Base-by-base conservation (phyloP, 2,329 filamentous ascomycete species). In the Aspergillus sp. region DNA sequence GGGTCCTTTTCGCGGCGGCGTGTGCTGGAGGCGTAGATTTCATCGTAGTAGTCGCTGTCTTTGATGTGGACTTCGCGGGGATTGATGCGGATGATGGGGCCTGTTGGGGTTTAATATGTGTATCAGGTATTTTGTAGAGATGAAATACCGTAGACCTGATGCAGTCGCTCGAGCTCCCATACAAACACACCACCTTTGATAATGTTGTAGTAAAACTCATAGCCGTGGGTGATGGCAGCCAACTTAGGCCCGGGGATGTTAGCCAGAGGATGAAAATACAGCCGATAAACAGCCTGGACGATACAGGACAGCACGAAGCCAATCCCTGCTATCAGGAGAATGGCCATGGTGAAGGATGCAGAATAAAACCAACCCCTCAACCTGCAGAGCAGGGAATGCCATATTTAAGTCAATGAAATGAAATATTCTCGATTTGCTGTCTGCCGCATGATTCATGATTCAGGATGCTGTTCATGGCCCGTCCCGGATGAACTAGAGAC, bases 191-290 rank as follows among this genome's bases (percentile, higher is more conserved):
- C 68, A 0, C 51, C 45, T 5, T 56, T 51, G 27, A 64, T 34
- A 5, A 67, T 43, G 33, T 70, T 60, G 40, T 59, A 62, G 37
- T 68, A 68, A 30, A 60, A 57, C 35, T 67, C 64, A 43, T 66
- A 66, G 44, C 53, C 55, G 13, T 49, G 39, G 29, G 57, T 56
- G 2, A 60, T 27, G 0, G 67, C 67, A 3, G 66, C 66, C 27
- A 64, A 33, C 33, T 52, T 62, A 1, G 60, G 52, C 6, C 59
- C 66, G 2, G 58, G 64, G 11, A 70, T 58, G 6, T 50, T 41
- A 7, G 48, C 43, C 3, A 70, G 53, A n/a, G 61, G 62, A 35
- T 62, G 57, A 40, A 65, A 55, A 45, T 59, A 68, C 3, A 65
- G 49, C 28, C 61, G 53, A 37, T 68, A 62, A 33, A 60, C 45